Percentiles rank a stretch among this genome's conserved stretches.
phyloP scores from a whole-genome alignment of 1,284 basidiomycete genomes.

The Ganoderma leucocontextum region DNA sequence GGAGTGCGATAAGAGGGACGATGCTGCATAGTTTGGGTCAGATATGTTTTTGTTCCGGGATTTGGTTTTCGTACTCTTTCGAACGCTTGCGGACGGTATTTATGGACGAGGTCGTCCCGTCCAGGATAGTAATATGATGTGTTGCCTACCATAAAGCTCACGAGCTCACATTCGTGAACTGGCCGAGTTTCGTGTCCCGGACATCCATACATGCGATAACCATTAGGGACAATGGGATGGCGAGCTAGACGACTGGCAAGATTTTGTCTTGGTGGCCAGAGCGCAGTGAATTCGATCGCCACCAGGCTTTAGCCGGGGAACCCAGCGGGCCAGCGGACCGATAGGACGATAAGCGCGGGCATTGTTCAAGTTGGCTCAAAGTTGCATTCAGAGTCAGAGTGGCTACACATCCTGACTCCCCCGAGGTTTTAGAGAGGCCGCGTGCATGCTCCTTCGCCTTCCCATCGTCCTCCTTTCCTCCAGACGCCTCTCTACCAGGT shows the following conservation, averaged over 20 bases:
- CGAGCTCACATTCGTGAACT: too few relatives aligned
- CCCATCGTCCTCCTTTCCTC: constrained; percentile 10
- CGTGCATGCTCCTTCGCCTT: constrained; percentile 20
- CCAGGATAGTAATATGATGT: background rate
- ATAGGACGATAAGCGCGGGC: constrained; percentile 5
- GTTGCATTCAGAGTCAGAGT: constrained; percentile 1
- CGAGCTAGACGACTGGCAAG: too few relatives aligned
- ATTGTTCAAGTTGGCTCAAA: background rate
- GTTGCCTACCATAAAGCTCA: too few relatives aligned
- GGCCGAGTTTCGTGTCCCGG: too few relatives aligned
- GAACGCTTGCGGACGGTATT: background rate
- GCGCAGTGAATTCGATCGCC: background rate
- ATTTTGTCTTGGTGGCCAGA: background rate
- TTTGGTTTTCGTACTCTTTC: background rate
- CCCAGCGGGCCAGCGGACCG: background rate
- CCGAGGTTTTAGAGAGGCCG: constrained; percentile 12
- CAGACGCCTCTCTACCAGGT: constrained; percentile 10
- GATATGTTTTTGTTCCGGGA: background rate
- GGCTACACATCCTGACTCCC: constrained; percentile 16
- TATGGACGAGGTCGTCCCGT: background rate
- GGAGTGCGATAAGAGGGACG: background rate
- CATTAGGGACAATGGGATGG: background rate
- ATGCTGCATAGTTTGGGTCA: background rate
- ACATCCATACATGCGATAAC: background rate
- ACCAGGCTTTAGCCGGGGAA: background rate